Evolutionary conservation across 257 asterid species (phyloP), one percentile per base, ranked within the genome.

Genomic region (Plantago ovata): DNA sequence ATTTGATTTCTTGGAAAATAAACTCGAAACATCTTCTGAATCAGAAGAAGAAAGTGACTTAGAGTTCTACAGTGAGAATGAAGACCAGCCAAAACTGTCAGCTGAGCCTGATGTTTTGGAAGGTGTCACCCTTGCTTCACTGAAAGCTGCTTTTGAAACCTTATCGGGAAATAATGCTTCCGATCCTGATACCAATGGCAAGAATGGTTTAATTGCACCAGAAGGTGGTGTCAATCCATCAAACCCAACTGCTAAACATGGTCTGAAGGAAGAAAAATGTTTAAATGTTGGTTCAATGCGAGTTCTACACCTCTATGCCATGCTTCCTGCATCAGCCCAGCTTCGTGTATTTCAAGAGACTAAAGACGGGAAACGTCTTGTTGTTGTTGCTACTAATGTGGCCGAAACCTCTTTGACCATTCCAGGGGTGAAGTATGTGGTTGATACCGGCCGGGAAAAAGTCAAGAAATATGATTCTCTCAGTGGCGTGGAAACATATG

Each of bases 401-500:
- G 98, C 96, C 32, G 98, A 92, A n/a, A 92, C 98, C 47, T 92
- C 98, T 62, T 77, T 92, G 86, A 92, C 98, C 10, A 92, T 92
- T 66, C 98, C 98, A 2, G 96, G 96, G 53, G 82, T 92, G 69
- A 88, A 77, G 66, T 92, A 92, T 66, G 94, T 92, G 15, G 95
- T 92, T 58, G 98, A 92, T 76, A 84, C 98, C 3, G 98, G 98
- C 63, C 77, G 94, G 75, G 96, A 83, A n/a, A 92, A 92, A 71
- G 85, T 79, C 48, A 92, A 92, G 81, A 82, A 71, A 45, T 92
- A 84, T 69, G 82, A 84, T 81, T 69, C 89, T 61, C 72, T 83
- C 13, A 92, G 69, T 18, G 98, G 96, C 52, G 85, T 92, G 86
- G 98, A 85, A 67, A 65, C 84, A 14, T 92, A 72, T 69, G 95